phyloP scores from a whole-genome alignment of 306 rosid species.

The Oemleria cerasiformis region DNA sequence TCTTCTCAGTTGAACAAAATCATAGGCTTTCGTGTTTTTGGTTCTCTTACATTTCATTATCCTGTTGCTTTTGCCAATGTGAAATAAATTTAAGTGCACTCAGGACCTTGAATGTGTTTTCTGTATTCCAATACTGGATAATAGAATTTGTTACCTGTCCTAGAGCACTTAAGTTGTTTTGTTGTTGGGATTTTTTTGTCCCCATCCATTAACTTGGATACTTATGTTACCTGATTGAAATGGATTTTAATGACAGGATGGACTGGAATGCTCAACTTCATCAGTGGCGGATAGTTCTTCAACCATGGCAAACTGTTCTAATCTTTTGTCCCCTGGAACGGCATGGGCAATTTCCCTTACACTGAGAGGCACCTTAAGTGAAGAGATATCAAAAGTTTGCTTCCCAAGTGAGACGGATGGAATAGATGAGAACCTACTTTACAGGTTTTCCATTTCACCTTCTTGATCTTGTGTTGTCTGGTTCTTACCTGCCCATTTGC shows the following conservation, averaged over 20 bases:
- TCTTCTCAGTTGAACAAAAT: conserved; percentile 12
- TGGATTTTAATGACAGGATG: conserved; percentile 45
- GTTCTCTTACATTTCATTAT: conserved; percentile 6
- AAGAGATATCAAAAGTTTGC: conserved; percentile 57
- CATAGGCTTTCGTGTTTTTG: conserved; percentile 5
- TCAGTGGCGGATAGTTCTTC: conserved; percentile 44
- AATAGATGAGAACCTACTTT: conserved; percentile 53
- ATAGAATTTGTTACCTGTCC: background rate
- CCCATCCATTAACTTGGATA: background rate
- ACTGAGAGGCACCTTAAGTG: conserved; percentile 57
- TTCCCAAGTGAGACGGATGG: conserved; percentile 40
- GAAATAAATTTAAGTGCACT: background rate
- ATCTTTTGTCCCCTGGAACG: conserved; percentile 60
- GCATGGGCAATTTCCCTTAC: conserved; percentile 86
- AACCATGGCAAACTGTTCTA: conserved; percentile 24
- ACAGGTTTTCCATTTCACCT: conserved; percentile 53
- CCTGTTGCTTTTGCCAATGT: background rate
- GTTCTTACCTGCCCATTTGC: background rate
- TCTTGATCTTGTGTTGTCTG: conserved; percentile 8
- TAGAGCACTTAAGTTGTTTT: background rate
- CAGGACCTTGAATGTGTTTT: background rate
- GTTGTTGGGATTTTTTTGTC: background rate
- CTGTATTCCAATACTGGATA: background rate
- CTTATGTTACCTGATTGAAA: conserved; percentile 26
- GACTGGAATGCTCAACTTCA: conserved; percentile 41